Conservation (phyloP, 2,329 filamentous ascomycete species). For the Colletotrichum simmondsii region DNA sequence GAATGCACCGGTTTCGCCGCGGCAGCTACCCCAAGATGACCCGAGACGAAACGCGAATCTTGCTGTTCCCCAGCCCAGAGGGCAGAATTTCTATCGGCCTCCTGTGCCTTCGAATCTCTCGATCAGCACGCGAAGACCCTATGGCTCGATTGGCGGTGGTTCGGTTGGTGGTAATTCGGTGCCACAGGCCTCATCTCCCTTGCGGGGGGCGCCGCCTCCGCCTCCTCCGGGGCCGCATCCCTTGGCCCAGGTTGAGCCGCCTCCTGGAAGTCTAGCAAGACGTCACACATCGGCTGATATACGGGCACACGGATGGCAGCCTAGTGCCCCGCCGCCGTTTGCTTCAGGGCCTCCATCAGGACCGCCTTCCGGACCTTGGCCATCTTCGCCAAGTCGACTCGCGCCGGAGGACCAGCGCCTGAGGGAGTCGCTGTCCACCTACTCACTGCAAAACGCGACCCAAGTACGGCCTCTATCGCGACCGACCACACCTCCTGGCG, state of each 20-base stretch:
- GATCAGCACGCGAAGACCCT: slow-evolving; percentile 79
- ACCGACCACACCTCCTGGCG: slow-evolving; percentile 64
- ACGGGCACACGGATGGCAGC: slow-evolving; percentile 84
- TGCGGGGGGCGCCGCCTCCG: slow-evolving; percentile 73
- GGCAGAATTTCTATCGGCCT: slow-evolving; percentile 75
- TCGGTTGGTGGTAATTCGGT: slow-evolving; percentile 66
- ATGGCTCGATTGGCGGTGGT: slow-evolving; percentile 84
- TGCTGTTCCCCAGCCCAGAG: slow-evolving; percentile 67
- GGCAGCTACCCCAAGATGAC: slow-evolving; percentile 88
- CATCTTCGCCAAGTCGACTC: slow-evolving; percentile 63
- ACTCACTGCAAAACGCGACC: slow-evolving; percentile 59
- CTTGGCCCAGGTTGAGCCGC: slow-evolving; percentile 69
- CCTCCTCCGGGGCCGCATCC: slow-evolving; percentile 75
- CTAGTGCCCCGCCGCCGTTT: slow-evolving; percentile 57
- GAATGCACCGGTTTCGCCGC: slow-evolving; percentile 85
- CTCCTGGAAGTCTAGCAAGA: slow-evolving; percentile 77
- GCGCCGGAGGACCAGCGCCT: slow-evolving; percentile 65
- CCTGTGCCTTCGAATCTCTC: slow-evolving; percentile 85
- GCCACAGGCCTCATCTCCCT: slow-evolving; percentile 78
- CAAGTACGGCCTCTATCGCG: slow-evolving; percentile 59
- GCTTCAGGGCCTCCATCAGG: slow-evolving; percentile 62
- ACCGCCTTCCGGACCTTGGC: slow-evolving; percentile 61
- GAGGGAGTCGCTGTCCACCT: slow-evolving; percentile 66
- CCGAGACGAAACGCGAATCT: slow-evolving; percentile 75
- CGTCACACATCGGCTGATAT: slow-evolving; percentile 97